Evolutionary conservation across 306 rosid genomes (phyloP), one percentile per base, ranked within the genome.

Genomic region (Rosa persica): DNA sequence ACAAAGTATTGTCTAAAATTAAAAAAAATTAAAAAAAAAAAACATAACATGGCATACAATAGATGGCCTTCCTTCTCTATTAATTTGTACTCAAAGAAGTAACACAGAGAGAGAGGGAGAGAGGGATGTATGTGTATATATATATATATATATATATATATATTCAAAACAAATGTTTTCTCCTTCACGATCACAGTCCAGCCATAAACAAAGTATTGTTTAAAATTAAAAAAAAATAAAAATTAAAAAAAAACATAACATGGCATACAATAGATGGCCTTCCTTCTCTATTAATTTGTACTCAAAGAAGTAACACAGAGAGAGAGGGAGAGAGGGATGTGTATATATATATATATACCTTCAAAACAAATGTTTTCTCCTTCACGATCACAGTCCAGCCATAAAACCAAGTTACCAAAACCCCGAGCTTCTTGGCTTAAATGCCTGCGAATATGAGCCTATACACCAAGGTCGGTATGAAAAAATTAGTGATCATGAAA

Each of bases 331-430:
- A 34, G 36, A 39, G 13, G 27, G 11, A 77, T n/a, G n/a, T n/a
- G n/a, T n/a, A n/a, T n/a, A n/a, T n/a, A n/a, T n/a, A n/a, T n/a
- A n/a, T n/a, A n/a, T 48, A 74, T 86, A 94, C 98, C 98, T 88
- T 94, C 98, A 78, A 94, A 94, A 81, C 98, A 94, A 81, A 94
- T 92, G 80, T 92, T 94, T 87, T 94, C 98, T 78, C 98, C 98
- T 87, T 94, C 98, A 52, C 98, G 97, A 51, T 94, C 98, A 83
- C 98, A 92, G 83, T 94, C 98, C 86, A 94, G 82, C 98, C 98
- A 94, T 76, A 94, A 80, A 47, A 94, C 97, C 91, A 94, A 78
- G 88, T 85, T 76, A 82, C 75, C 87, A 84, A 89, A 94, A 43
- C 93, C 97, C 73, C 95, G 97, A 48, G 98, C 94, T 90, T 92